Base-by-base conservation (phyloP, 106 monocot genomes). In the Acorus gramineus region DNA sequence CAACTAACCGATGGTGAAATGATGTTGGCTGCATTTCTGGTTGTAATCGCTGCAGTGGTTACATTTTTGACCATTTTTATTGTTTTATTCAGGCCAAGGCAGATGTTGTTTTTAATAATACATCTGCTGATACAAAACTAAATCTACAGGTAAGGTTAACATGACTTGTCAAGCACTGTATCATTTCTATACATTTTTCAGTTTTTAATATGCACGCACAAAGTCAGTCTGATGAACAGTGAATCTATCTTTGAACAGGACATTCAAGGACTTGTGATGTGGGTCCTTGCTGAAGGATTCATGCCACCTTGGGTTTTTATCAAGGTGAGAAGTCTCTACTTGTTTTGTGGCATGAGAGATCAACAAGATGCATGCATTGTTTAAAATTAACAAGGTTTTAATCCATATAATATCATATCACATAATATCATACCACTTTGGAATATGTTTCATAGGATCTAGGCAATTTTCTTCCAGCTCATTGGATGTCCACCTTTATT, bases 261-360 rank as follows among this genome's bases (percentile, higher is more conserved):
- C 55, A 55, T 96, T 73, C 87, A 87, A 71, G 91, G 80, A 52
- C 90, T 96, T 68, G 78, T 96, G 44, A 87, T 85, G 44, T 96
- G 96, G 96, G 87, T 91, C 55, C 70, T 91, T 60, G 96, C 91
- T 53, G 87, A 96, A 54, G 96, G 90, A 52, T 11, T 80, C 60
- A 82, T 81, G 82, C 96, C 96, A 60, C 81, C 96, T 51, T 96
- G 96, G 96, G 63, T 85, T 73, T 96, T 96, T 75, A 72, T 96
- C 62, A 91, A 85, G 67, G 96, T 96, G 79, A 45, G 45, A 14
- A 14, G 60, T 28, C 28, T 28, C 28, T 28, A 28, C 28, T 28
- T 28, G 28, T 28, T 28, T 28, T 28, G 28, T 28, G 28, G 28
- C 28, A 28, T 28, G 28, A 1, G 28, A 28, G 28, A 28, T 28